Base-by-base conservation (phyloP, 179 eudicot genomes). In the Beta macrorhiza region DNA sequence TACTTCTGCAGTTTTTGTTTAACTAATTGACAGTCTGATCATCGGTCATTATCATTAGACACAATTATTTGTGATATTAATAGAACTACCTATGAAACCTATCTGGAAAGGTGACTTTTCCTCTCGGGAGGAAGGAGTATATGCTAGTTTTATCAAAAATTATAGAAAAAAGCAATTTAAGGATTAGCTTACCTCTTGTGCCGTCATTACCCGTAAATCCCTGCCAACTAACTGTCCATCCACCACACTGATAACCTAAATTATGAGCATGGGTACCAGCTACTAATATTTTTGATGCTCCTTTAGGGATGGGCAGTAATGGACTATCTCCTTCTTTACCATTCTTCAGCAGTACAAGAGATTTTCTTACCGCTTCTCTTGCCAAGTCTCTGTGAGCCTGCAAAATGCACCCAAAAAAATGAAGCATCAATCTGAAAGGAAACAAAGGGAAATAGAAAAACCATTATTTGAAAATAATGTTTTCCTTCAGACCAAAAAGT, bases 261-360 rank as follows among this genome's bases (percentile, higher is more conserved):
- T 89, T 82, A 29, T 89, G 70, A 51, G 90, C 91, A 82, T 89
- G 91, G n/a, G 79, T 82, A 45, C 91, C 90, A 4, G 87, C 80
- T 57, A 89, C 89, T 14, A 89, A 87, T 57, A 89, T 82, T 52
- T 80, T 87, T 6, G 87, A 44, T 57, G 83, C 53, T 19, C 45
- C 75, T 73, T 87, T 87, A 4, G 87, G 84, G 16, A 89, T 81
- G 4, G 90, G 90, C 9, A 89, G 72, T 20, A 89, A 9, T 49
- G 87, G 90, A 4, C 14, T 47, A 15, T 84, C 81, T 49, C 81
- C 85, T 32, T 80, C 76, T 72, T 87, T 72, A 0, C 90, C 88
- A 72, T 89, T 89, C 85, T 89, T 89, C 75, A 89, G 77, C 49
- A 89, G 69, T 25, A 88, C 90, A 15, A 88, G 85, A 4, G 90